Conservation (phyloP, 108 stramenopile genomes). For the Cyclostephanos invisitatus region DNA sequence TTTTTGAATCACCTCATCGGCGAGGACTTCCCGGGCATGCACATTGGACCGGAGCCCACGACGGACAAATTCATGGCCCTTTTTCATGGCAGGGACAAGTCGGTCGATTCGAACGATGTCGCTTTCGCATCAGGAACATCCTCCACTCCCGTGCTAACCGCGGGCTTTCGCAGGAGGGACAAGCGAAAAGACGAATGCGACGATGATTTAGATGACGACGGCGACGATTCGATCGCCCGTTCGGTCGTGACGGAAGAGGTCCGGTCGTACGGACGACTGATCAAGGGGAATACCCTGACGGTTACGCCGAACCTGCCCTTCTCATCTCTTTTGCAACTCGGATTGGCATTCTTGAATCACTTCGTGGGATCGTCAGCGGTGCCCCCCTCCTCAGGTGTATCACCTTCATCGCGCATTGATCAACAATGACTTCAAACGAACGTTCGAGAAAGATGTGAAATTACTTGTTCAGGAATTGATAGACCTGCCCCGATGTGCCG, state of each 20-base stretch:
- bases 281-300: slow-evolving; percentile 84
- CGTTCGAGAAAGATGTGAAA: slow-evolving; percentile 79
- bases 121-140: not conserved
- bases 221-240: not conserved
- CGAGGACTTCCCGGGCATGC: slow-evolving; percentile 74
- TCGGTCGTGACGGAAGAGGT: slow-evolving; percentile 37
- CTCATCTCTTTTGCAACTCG: slow-evolving; percentile 56
- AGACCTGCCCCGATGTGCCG: slow-evolving; percentile 55
- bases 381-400: slow-evolving; percentile 62
- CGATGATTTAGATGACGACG: slow-evolving; percentile 11
- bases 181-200: not conserved
- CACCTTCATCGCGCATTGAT: slow-evolving; percentile 68
- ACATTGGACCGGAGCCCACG: slow-evolving; percentile 82
- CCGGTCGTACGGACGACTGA: slow-evolving; percentile 38
- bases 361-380: slow-evolving; percentile 43
- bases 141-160: not conserved
- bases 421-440: slow-evolving; percentile 49
- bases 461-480: slow-evolving; percentile 70
- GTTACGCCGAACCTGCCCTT: slow-evolving; percentile 80
- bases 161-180: slow-evolving; percentile 23
- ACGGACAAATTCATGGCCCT: slow-evolving; percentile 70
- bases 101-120: not conserved
- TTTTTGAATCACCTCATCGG: slow-evolving; percentile 57
- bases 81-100: slow-evolving; percentile 39
- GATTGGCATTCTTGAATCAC: slow-evolving; percentile 72